Evolutionary conservation across 306 rosid genomes (phyloP), one percentile per base, ranked within the genome.

Genomic region (Arachis hypogaea): DNA sequence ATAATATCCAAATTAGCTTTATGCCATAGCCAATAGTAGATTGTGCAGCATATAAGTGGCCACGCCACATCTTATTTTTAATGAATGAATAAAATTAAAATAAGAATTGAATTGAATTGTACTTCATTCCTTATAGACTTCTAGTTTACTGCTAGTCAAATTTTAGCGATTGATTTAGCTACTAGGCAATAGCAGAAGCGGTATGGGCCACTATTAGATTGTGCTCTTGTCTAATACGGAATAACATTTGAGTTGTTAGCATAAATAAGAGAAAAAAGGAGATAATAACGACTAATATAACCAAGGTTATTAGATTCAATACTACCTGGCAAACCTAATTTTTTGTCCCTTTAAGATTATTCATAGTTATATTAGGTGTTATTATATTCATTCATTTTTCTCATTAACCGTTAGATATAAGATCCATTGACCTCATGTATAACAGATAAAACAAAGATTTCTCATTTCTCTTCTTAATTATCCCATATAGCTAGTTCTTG

Each of bases 1-100:
- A 33, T 33, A 33, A 33, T 33, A 33, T 33, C 38, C 3, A 33
- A 33, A 33, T 33, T 33, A 33, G 38, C 38, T 33, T 14, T 10
- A 55, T 63, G 9, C 40, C 41, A 14, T 11, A 33, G 38, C 38
- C 38, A 33, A 50, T 5, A 6, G 2, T 58, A 50, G 77, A 14
- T 36, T 51, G 22, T 67, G 71, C 46, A 50, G 22, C 29, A 58
- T 64, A 41, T 61, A 40, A 56, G 11, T 60, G 50, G 58, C 59
- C 71, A 42, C 12, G 62, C 59, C n/a, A 33, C 47, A 8, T 46
- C 51, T 36, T 41, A 11, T 67, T 41, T 66, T 28, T 36, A 12
- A 52, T 14, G 28, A 12, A 52, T 52, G 16, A 52, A 4, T 18
- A 18, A 18, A 18, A 12, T n/a, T 46, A 11, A 43, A 43, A 43